These are phyloP conservation scores for Hypoxylon rubiginosum DNA, from an alignment of 2,329 filamentous ascomycete genomes.

Conservation along the genomic window DNA sequence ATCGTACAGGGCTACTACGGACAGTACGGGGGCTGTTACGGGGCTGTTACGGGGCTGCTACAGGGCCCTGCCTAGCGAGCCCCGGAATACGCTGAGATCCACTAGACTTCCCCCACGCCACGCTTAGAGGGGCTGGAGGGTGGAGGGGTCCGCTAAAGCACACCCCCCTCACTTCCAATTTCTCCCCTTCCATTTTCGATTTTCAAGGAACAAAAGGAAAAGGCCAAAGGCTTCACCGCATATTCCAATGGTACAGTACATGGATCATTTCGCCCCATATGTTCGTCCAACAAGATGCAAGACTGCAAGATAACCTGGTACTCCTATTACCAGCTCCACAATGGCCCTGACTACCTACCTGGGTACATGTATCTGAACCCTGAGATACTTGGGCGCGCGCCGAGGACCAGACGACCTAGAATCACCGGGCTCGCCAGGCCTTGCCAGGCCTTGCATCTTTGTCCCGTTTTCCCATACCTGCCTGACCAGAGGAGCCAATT, in stretches of 20 bases:
- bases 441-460: slow-evolving; percentile 8
- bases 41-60: neutral
- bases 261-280: slow-evolving; percentile 20
- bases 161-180: slow-evolving; percentile 30
- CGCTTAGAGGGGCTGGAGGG: neutral
- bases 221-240: slow-evolving; percentile 40
- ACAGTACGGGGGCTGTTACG: no score
- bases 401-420: neutral
- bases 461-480: slow-evolving; percentile 29
- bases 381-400: slow-evolving; percentile 1
- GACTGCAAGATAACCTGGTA: slow-evolving; percentile 3
- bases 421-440: slow-evolving; percentile 11
- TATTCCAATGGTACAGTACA: slow-evolving; percentile 22
- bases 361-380: slow-evolving; percentile 12
- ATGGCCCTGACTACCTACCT: slow-evolving; percentile 12
- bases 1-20: no score
- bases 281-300: slow-evolving; percentile 26
- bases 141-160: no score
- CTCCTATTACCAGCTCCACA: slow-evolving; percentile 18
- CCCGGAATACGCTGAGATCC: neutral
- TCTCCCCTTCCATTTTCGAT: slow-evolving; percentile 14
- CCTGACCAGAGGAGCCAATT: slow-evolving; percentile 33
- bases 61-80: neutral
- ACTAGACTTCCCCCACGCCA: slow-evolving; percentile 12
- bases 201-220: neutral